Evolutionary conservation across 495 filamentous ascomycete species (phyloP).

Genomic region (Aspergillus indologenus): DNA sequence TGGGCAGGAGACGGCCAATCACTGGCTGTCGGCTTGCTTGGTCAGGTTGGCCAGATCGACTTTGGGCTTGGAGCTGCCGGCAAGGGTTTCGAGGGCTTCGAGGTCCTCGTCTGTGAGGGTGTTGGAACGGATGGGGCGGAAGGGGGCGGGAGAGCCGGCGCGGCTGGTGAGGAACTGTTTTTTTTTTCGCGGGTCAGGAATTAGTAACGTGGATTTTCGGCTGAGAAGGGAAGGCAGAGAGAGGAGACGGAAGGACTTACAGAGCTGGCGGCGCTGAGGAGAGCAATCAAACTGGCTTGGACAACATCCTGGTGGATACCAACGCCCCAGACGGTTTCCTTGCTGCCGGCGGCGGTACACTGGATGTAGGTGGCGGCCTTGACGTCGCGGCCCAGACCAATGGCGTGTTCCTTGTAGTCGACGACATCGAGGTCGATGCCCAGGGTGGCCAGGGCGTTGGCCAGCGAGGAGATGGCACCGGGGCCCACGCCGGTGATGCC

Average conservation of each 20-base stretch:
- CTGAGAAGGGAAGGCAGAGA: neutral
- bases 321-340: conserved; percentile 83
- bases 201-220: too few relatives aligned
- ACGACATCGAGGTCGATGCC: conserved; percentile 88
- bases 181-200: too few relatives aligned
- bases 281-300: conserved; percentile 84
- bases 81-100: conserved; percentile 42
- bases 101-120: conserved; percentile 45
- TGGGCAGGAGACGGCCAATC: too few relatives aligned
- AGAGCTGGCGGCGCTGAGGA: conserved; percentile 83
- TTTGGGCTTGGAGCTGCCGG: conserved; percentile 24
- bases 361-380: conserved; percentile 95
- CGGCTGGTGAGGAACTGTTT: conserved; percentile 45
- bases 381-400: conserved; percentile 72
- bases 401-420: conserved; percentile 95
- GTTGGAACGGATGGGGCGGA: conserved; percentile 47
- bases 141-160: conserved; percentile 46
- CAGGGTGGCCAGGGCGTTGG: conserved; percentile 75
- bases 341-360: conserved; percentile 68
- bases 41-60: conserved; percentile 39
- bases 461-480: conserved; percentile 85
- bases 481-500: conserved; percentile 77
- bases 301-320: conserved; percentile 95
- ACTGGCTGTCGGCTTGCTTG: conserved; percentile 31
- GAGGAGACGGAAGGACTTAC: conserved; percentile 49